phyloP scores from a whole-genome alignment of 2,329 filamentous ascomycete species.

The Epichloe gansuensis region DNA sequence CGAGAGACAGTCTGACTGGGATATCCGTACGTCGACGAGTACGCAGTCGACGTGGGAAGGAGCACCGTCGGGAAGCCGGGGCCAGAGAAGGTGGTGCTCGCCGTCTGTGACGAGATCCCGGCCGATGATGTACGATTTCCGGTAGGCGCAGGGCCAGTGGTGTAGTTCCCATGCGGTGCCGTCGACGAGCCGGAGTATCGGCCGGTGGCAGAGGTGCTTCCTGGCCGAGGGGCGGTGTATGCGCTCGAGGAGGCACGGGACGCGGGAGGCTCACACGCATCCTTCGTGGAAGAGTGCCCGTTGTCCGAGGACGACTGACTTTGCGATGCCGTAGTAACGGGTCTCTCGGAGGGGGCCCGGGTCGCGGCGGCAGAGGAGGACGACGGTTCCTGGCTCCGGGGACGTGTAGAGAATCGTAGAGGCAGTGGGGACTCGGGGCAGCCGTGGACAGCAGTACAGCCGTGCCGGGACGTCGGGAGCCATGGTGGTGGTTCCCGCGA shows the following conservation, averaged over 20 bases:
- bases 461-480: no score
- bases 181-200: neutral
- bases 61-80: neutral
- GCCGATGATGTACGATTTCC: neutral
- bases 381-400: no score
- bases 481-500: no score
- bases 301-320: neutral
- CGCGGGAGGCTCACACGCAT: neutral
- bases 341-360: neutral
- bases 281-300: neutral
- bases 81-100: neutral
- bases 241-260: no score
- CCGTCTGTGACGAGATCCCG: neutral
- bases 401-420: no score
- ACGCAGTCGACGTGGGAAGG: neutral
- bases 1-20: neutral
- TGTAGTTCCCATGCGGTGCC: neutral
- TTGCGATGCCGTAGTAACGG: neutral
- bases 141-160: neutral
- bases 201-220: neutral
- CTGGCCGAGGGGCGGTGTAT: neutral
- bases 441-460: no score
- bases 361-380: no score
- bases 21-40: neutral
- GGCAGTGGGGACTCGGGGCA: no score